Base-by-base conservation (phyloP, 1,284 basidiomycete species). In the Takashimella tepidaria region DNA sequence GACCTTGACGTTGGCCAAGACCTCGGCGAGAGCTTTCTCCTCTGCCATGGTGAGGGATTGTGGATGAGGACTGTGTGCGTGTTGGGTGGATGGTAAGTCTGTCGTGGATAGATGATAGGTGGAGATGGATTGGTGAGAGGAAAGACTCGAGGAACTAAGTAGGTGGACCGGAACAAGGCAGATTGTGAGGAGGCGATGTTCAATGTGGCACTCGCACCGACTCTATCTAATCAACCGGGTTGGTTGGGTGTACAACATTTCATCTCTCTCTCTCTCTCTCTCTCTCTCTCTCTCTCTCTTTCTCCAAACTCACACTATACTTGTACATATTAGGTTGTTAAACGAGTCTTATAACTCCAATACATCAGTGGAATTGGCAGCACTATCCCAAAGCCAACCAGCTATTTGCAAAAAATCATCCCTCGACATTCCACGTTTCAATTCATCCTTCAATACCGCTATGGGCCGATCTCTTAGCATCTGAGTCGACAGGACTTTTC, bases 1-100 rank as follows among this genome's bases (percentile, higher is more conserved):
- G 40, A 92, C 85, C 80, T 93, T 93, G 75, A 95, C 89, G 44
- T 86, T 89, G 31, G 60, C 61, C 37, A 74, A 59, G 24, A 67
- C 66, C 48, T 74, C 72, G n/a, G 64, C 50, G 53, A 73, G 64
- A 50, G 70, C 57, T 60, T 72, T 74, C 21, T 74, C 72, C 59
- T 72, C 72, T 49, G 53, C 31, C 23, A 57, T 37, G 31, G 31
- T 37, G 31, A 37, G 31, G 31, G 31, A 37, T 37, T 8, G 31
- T 8, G 31, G 8, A 8, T 8, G 31, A 8, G 16, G 31, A 16
- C 16, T 8, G 31, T 16, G 31, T 37, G n/a, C 31, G 31, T 8
- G 31, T 8, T 37, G 31, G 31, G 16, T 37, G 31, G 31, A 37
- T 37, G 31, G n/a, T n/a, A n/a, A n/a, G n/a, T n/a, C n/a, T n/a